Conservation (phyloP, 106 monocot genomes). For the Alisma plantagoaquatica region DNA sequence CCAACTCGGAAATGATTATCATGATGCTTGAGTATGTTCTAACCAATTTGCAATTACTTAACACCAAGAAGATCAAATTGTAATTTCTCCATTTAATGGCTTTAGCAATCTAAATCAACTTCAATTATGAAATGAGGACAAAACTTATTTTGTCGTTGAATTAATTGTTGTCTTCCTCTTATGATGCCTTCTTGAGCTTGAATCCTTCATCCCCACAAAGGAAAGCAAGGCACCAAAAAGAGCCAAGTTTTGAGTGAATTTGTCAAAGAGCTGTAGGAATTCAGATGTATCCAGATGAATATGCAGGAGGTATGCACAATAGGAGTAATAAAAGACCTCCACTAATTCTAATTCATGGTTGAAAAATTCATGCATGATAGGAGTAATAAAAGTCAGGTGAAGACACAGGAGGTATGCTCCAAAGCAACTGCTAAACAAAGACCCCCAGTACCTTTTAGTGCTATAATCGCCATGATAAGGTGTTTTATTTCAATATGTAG, state of each 20-base stretch:
- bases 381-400: slow-evolving; percentile 38
- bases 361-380: slow-evolving; percentile 50
- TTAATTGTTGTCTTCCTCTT: slow-evolving; percentile 59
- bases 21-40: too few species aligned
- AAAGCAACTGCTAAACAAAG: slow-evolving; percentile 18
- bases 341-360: too few species aligned
- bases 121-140: not conserved
- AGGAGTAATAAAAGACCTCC: too few species aligned
- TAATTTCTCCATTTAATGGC: too few species aligned
- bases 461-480: slow-evolving; percentile 11
- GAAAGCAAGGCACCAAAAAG: slow-evolving; percentile 58
- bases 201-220: slow-evolving; percentile 65
- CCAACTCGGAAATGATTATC: too few species aligned
- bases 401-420: slow-evolving; percentile 27
- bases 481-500: slow-evolving; percentile 24
- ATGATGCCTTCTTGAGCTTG: slow-evolving; percentile 21
- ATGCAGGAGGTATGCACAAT: too few species aligned
- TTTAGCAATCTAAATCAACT: too few species aligned
- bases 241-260: slow-evolving; percentile 56
- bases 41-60: not conserved
- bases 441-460: slow-evolving; percentile 22
- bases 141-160: slow-evolving; percentile 26
- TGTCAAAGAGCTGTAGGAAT: slow-evolving; percentile 37
- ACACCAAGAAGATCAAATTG: not conserved
- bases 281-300: slow-evolving; percentile 35